A percentile compares a stretch with the other conserved stretches of the same genome.
Conservation (phyloP, 768 basidiomycete species). For the Austroboletus eburneus region DNA sequence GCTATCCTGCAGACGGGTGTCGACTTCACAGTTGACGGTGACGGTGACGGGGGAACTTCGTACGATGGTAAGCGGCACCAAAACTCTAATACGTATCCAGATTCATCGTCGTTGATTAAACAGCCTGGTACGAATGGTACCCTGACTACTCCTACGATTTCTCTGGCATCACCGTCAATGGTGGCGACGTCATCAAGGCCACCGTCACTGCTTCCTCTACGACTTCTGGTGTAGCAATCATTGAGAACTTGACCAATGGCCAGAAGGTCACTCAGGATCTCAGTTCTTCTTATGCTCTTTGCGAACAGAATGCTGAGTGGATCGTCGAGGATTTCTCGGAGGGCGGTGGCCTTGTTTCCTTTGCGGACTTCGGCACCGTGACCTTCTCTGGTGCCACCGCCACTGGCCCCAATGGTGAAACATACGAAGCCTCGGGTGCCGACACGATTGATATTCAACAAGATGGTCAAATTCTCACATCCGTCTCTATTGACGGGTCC, state of each 20-base stretch:
- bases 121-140: constrained; percentile 24
- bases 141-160: constrained; percentile 14
- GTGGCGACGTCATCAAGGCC: constrained; percentile 15
- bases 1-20: constrained; percentile 21
- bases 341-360: background rate
- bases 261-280: constrained; percentile 3
- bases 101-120: background rate
- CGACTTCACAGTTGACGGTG: constrained; percentile 4
- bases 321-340: constrained; percentile 21
- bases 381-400: constrained; percentile 12
- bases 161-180: constrained; percentile 10
- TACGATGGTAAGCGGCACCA: constrained; percentile 10
- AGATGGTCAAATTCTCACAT: constrained; percentile 7
- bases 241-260: constrained; percentile 19
- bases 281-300: constrained; percentile 16
- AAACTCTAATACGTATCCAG: background rate
- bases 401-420: background rate
- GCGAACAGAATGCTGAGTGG: constrained; percentile 19
- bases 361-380: constrained; percentile 21
- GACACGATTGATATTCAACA: constrained; percentile 12
- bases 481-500: constrained; percentile 1
- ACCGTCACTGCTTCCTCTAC: constrained; percentile 16
- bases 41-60: background rate
- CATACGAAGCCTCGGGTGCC: constrained; percentile 10
- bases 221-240: constrained; percentile 14